Evolutionary conservation across 768 basidiomycete species (phyloP).

Genomic region (Hortiboletus flavorubellus): DNA sequence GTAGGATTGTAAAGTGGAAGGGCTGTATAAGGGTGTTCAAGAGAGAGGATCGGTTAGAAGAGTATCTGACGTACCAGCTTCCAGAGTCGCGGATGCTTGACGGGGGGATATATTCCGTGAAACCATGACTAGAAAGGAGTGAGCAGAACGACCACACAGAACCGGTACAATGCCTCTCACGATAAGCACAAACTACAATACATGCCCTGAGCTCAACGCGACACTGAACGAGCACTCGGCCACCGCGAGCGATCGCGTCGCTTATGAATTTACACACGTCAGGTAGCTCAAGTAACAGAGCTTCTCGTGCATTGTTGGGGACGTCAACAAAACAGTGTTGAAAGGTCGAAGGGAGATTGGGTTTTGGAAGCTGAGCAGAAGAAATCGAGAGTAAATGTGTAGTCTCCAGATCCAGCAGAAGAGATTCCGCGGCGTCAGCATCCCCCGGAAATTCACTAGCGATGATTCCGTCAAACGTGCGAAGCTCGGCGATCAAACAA

Average conservation of each 20-base stretch:
- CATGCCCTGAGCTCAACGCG: constrained; percentile 53
- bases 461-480: neutral
- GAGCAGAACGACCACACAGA: neutral
- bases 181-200: constrained; percentile 48
- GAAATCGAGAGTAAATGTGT: constrained; percentile 55
- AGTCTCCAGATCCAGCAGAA: constrained; percentile 48
- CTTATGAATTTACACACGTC: constrained; percentile 45
- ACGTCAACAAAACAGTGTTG: constrained; percentile 44
- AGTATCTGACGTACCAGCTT: constrained; percentile 36
- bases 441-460: constrained; percentile 57
- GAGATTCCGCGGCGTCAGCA: constrained; percentile 43
- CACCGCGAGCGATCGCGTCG: constrained; percentile 38
- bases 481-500: neutral
- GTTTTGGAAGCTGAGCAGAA: constrained; percentile 43
- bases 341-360: constrained; percentile 30
- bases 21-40: constrained; percentile 27
- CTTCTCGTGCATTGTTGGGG: constrained; percentile 36
- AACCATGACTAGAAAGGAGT: constrained; percentile 43
- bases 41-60: neutral
- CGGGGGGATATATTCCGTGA: constrained; percentile 35
- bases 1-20: constrained; percentile 56
- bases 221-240: constrained; percentile 53
- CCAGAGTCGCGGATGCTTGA: constrained; percentile 40
- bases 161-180: constrained; percentile 32
- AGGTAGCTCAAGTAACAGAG: constrained; percentile 45